Conservation (phyloP, 2,329 filamentous ascomycete species). For the Colletotrichum musicola region DNA sequence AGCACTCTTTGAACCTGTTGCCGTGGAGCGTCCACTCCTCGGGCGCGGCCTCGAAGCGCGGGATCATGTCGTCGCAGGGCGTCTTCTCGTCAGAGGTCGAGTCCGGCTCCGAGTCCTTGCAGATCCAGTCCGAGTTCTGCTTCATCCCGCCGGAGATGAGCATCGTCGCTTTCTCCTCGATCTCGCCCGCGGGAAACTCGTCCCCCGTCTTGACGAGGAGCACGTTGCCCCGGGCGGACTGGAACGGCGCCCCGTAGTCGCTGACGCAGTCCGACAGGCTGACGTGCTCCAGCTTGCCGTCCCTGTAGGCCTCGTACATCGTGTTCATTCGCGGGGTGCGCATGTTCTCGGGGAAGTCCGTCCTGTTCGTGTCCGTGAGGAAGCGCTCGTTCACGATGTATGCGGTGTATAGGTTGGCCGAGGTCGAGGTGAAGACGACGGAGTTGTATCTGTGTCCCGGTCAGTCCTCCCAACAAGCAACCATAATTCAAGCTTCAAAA, state of each 20-base stretch:
- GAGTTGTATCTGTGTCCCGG: background rate
- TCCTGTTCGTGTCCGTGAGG: background rate
- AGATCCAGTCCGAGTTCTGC: background rate
- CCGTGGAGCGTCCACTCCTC: background rate
- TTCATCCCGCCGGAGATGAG: background rate
- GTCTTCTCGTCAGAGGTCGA: background rate
- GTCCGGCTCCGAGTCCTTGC: background rate
- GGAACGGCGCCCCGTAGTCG: background rate
- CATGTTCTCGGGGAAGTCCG: background rate
- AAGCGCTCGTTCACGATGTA: background rate
- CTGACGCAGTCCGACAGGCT: background rate
- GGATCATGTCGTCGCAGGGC: background rate
- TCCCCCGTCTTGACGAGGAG: background rate
- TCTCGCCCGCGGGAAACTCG: background rate
- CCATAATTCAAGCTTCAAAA: background rate
- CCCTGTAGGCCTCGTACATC: background rate
- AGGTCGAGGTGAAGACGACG: conserved; percentile 3
- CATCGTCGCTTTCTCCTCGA: background rate
- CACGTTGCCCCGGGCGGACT: background rate
- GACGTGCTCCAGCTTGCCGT: background rate
- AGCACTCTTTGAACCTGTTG: background rate
- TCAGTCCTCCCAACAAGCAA: background rate
- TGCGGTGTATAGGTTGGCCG: background rate
- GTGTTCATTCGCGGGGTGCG: background rate
- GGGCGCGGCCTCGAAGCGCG: background rate